A percentile compares a stretch with the other conserved stretches of the same genome.
These are phyloP conservation scores for Helicostylum pulchrum DNA, from an alignment of 192 early-diverging fungal species.

Conservation along the genomic window DNA sequence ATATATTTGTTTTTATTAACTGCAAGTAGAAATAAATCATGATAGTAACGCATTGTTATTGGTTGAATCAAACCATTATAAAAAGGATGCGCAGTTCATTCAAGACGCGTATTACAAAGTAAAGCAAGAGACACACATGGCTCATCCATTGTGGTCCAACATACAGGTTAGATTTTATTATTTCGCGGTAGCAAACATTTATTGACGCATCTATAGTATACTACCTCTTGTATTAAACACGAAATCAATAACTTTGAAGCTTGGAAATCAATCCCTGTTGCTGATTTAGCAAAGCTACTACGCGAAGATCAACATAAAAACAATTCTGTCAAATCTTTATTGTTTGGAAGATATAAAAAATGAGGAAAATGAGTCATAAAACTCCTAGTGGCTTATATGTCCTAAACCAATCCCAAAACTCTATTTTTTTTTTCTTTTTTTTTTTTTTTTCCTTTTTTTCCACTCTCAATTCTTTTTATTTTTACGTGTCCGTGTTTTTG, in stretches of 20 bases:
- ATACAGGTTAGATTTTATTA: conserved; percentile 8
- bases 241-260: conserved; percentile 15
- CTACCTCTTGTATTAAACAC: not conserved
- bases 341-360: not conserved
- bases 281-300: not conserved
- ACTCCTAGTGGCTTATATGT: not conserved
- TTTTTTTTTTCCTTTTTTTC: not conserved
- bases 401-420: too few relatives aligned
- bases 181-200: too few relatives aligned
- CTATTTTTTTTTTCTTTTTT: not conserved
- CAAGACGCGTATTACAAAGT: conserved; percentile 8
- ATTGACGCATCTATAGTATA: too few relatives aligned
- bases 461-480: not conserved
- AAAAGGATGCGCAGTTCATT: conserved; percentile 12
- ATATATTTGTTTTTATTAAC: too few relatives aligned
- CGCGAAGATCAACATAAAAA: conserved; percentile 3
- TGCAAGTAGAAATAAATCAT: not conserved
- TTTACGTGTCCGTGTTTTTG: too few relatives aligned
- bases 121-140: conserved; percentile 2
- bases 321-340: not conserved
- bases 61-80: not conserved
- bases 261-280: conserved; percentile 7
- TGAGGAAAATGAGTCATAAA: not conserved
- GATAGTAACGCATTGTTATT: not conserved
- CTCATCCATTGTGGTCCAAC: conserved; percentile 1